These are phyloP conservation scores for Pseudogymnoascus sp. DNA, from an alignment of 2,329 filamentous ascomycete species.

Conservation along the genomic window DNA sequence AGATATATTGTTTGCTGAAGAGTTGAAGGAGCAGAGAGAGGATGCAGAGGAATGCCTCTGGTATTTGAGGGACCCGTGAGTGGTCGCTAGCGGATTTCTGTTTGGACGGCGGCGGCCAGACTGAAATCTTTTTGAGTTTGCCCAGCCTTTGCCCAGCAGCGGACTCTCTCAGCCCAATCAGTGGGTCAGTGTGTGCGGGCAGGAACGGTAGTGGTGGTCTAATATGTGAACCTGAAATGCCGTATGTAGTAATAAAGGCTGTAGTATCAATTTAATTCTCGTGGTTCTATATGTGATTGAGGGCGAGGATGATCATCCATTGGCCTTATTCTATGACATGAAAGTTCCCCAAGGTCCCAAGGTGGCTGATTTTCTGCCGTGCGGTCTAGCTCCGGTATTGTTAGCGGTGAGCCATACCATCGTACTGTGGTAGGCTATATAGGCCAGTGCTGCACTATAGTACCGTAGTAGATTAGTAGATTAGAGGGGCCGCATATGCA, in stretches of 20 bases:
- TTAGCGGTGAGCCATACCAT: not conserved
- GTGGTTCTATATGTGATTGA: not conserved
- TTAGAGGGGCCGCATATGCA: not conserved
- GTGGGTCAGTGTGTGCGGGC: not conserved
- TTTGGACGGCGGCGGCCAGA: not conserved
- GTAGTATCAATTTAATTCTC: not conserved
- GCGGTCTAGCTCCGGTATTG: not conserved
- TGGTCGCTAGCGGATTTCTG: not conserved
- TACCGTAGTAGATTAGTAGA: not conserved
- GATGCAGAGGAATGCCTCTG: not conserved
- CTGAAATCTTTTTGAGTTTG: constrained; percentile 2
- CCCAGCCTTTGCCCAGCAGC: not conserved
- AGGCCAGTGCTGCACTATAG: too few species aligned
- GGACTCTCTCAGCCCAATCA: not conserved
- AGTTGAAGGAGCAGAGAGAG: not conserved
- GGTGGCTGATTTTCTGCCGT: not conserved
- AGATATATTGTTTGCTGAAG: not conserved
- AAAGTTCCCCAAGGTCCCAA: not conserved
- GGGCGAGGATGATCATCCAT: not conserved
- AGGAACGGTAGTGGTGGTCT: not conserved
- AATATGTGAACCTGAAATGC: not conserved
- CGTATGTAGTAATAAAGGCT: not conserved
- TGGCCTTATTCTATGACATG: not conserved
- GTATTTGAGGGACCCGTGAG: not conserved
- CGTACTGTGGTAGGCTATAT: not conserved